Conservation (phyloP, 345 rosid species). For the Laguncularia racemosa region DNA sequence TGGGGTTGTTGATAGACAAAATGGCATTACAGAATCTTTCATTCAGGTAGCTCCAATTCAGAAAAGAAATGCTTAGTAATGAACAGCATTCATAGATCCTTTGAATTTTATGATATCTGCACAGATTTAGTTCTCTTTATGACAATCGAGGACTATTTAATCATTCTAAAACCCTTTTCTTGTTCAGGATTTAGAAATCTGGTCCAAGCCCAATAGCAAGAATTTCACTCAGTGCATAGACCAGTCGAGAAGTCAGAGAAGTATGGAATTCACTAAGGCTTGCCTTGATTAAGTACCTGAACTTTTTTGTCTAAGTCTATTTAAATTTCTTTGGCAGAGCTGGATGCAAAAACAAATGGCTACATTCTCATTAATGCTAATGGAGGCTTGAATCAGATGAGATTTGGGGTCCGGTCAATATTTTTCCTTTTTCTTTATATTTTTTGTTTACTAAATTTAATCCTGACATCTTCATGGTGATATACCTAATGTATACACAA, state of each 20-base stretch:
- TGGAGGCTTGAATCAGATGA: slow-evolving; percentile 99
- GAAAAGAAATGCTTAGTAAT: slow-evolving; percentile 1
- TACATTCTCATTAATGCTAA: slow-evolving; percentile 85
- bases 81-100: not conserved
- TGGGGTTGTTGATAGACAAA: slow-evolving; percentile 18
- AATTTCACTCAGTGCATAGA: slow-evolving; percentile 75
- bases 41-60: slow-evolving; percentile 1
- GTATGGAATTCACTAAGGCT: slow-evolving; percentile 29
- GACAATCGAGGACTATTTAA: too few relatives aligned
- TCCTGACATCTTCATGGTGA: slow-evolving; percentile 1
- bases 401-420: slow-evolving; percentile 95
- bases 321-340: slow-evolving; percentile 43
- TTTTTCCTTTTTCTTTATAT: slow-evolving; percentile 16
- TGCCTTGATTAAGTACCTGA: not conserved
- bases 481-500: slow-evolving; percentile 33
- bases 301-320: slow-evolving; percentile 4
- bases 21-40: slow-evolving; percentile 21
- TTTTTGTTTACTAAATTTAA: not conserved
- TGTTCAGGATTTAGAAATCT: slow-evolving; percentile 65
- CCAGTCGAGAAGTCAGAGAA: slow-evolving; percentile 42
- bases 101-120: not conserved
- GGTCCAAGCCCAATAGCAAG: slow-evolving; percentile 79
- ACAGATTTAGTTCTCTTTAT: too few relatives aligned
- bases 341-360: slow-evolving; percentile 65
- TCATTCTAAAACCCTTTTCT: slow-evolving; percentile 14